A percentile compares a stretch with the other conserved stretches of the same genome.
These are phyloP conservation scores for Xylariaceae sp. DNA, from an alignment of 2,329 filamentous ascomycete genomes.

Conservation along the genomic window DNA sequence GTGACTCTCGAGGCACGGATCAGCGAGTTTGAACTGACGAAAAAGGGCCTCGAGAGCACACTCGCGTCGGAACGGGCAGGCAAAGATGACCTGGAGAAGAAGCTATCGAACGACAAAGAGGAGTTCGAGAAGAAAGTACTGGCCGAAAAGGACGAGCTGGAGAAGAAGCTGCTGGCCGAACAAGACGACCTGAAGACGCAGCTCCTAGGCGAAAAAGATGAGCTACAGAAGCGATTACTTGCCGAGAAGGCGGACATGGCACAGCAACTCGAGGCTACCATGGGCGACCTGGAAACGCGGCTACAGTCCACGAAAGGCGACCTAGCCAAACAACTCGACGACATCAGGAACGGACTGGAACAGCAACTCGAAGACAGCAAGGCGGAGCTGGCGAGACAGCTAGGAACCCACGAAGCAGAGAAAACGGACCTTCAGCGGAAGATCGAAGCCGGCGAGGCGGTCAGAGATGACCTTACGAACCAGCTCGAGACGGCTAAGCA, in stretches of 20 bases:
- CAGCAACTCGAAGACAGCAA: constrained; percentile 18
- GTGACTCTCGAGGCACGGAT: constrained; percentile 26
- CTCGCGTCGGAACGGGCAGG: constrained; percentile 15
- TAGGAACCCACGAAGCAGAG: constrained; percentile 16
- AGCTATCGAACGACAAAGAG: constrained; percentile 8
- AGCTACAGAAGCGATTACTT: constrained; percentile 14
- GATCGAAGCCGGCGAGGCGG: constrained; percentile 17
- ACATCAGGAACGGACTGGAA: constrained; percentile 14
- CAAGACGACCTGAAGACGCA: constrained; percentile 13
- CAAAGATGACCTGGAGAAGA: constrained; percentile 16
- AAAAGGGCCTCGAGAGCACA: constrained; percentile 14
- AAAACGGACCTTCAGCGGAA: constrained; percentile 22
- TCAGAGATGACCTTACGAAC: constrained; percentile 22
- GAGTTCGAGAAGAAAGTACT: constrained; percentile 18
- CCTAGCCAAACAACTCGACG: constrained; percentile 1
- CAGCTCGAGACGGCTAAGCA: constrained; percentile 20
- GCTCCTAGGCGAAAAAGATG: constrained; percentile 12
- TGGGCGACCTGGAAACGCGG: constrained; percentile 9
- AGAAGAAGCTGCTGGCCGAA: constrained; percentile 11
- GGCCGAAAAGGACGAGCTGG: constrained; percentile 15
- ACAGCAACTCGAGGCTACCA: constrained; percentile 11
- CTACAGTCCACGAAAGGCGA: constrained; percentile 16
- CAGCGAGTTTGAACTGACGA: constrained; percentile 21
- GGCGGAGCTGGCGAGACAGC: constrained; percentile 17
- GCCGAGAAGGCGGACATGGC: constrained; percentile 12